Conservation (phyloP, 1,139 yeast genomes). For the Kluyveromyces sp. region DNA sequence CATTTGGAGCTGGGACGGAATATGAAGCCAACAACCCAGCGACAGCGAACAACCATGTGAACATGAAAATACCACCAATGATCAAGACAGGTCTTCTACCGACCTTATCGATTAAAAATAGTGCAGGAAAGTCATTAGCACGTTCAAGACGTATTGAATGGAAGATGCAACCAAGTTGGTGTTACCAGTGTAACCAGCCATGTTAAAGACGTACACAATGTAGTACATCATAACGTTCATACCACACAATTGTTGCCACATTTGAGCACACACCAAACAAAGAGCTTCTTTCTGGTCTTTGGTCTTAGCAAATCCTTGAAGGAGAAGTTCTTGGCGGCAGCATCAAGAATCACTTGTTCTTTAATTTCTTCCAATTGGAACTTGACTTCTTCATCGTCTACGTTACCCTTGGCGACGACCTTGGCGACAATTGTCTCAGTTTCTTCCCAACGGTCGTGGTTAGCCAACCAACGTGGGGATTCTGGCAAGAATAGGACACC, state of each 20-base stretch:
- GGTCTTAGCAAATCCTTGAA: conserved; percentile 42
- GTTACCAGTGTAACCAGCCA: conserved; percentile 46
- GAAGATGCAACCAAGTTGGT: conserved; percentile 28
- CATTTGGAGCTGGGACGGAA: conserved; percentile 31
- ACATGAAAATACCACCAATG: conserved; percentile 37
- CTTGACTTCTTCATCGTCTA: conserved; percentile 44
- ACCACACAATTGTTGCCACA: conserved; percentile 69
- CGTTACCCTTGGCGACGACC: conserved; percentile 49
- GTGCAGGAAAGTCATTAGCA: conserved; percentile 39
- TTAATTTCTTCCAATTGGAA: conserved; percentile 54
- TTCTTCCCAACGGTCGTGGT: conserved; percentile 59
- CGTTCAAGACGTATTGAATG: conserved; percentile 43
- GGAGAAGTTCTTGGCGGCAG: conserved; percentile 32
- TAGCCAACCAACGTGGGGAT: conserved; percentile 60
- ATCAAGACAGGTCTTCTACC: conserved; percentile 44
- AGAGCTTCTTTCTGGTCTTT: conserved; percentile 43
- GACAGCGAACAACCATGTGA: conserved; percentile 24
- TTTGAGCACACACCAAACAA: conserved; percentile 53
- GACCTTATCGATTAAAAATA: conserved; percentile 38
- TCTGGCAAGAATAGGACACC: conserved; percentile 48
- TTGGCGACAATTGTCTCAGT: conserved; percentile 45
- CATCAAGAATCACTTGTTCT: conserved; percentile 43
- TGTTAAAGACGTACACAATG: conserved; percentile 48
- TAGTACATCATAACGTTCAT: conserved; percentile 61
- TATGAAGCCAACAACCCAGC: conserved; percentile 41